phyloP scores from a whole-genome alignment of 2,329 filamentous ascomycete genomes.

The Diaporthe destruens region DNA sequence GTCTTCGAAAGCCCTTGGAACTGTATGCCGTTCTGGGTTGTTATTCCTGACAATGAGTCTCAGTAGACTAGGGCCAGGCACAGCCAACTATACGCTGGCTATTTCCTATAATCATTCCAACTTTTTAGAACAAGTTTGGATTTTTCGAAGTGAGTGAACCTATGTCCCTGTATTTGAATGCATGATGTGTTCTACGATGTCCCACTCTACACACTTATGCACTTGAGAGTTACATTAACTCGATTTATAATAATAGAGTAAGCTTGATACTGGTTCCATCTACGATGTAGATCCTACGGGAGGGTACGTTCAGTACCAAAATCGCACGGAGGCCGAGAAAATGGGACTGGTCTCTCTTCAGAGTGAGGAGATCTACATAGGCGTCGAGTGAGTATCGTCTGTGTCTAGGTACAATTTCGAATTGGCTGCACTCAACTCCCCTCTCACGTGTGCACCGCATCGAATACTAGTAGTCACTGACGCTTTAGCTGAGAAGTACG shows the following conservation, averaged over 20 bases:
- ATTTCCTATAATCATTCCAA: no score
- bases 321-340: neutral
- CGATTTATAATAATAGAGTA: neutral
- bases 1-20: no score
- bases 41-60: no score
- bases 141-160: neutral
- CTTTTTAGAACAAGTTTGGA: no score
- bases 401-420: no score
- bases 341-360: neutral
- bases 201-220: neutral
- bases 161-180: neutral
- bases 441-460: no score
- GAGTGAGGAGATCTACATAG: neutral
- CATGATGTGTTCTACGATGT: neutral
- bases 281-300: neutral
- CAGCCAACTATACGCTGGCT: no score
- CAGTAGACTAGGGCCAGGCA: no score
- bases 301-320: neutral
- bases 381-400: neutral
- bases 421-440: no score
- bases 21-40: no score
- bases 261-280: neutral
- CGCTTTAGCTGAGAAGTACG: neutral
- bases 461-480: neutral
- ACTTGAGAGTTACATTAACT: neutral